phyloP scores from a whole-genome alignment of 345 rosid species.

The Microcos paniculata region DNA sequence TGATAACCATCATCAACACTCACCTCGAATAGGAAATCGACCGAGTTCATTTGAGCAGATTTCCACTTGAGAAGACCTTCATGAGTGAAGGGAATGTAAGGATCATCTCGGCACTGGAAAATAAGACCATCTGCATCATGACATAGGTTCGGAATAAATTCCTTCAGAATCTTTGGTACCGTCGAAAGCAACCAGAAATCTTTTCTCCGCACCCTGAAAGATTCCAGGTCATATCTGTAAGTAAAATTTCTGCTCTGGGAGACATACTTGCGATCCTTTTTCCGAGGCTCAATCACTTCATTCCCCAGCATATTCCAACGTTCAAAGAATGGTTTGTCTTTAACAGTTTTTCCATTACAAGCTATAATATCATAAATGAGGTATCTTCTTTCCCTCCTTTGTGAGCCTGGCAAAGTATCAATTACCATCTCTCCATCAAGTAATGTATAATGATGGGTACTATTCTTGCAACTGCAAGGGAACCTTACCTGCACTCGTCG shows the following conservation, averaged over 20 bases:
- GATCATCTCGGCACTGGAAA: constrained; percentile 97
- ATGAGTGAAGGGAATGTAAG: constrained; percentile 85
- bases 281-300: constrained; percentile 90
- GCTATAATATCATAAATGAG: constrained; percentile 73
- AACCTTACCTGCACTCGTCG: constrained; percentile 90
- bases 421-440: constrained; percentile 97
- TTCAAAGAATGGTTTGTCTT: constrained; percentile 86
- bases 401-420: constrained; percentile 77
- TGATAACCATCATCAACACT: constrained; percentile 26
- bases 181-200: constrained; percentile 94
- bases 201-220: constrained; percentile 92
- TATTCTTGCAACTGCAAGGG: constrained; percentile 66
- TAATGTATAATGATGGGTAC: constrained; percentile 75
- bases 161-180: constrained; percentile 72
- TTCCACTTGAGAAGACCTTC: constrained; percentile 98
- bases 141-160: constrained; percentile 87
- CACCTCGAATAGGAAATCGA: constrained; percentile 90
- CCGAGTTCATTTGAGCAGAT: constrained; percentile 88
- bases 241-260: constrained; percentile 59
- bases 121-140: constrained; percentile 97
- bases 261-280: constrained; percentile 61
- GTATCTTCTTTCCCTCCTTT: constrained; percentile 92
- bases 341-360: constrained; percentile 12
- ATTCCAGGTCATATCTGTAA: constrained; percentile 87
- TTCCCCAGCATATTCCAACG: constrained; percentile 93